Evolutionary conservation across 169 alveolate species (phyloP).

Genomic region (Plasmodium cynomolgi): DNA sequence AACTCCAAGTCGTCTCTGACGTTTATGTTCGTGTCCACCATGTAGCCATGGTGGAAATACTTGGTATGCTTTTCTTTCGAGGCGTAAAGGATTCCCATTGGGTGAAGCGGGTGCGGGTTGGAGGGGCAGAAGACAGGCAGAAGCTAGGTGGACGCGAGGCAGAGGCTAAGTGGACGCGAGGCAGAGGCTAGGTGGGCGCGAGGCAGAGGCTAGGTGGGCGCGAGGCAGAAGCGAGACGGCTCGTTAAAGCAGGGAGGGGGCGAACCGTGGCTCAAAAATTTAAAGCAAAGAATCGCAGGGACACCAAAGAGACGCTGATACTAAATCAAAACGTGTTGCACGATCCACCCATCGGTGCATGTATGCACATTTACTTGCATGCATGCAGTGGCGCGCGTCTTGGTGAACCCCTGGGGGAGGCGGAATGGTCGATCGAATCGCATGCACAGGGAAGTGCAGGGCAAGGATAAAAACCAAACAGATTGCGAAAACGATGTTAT

Average conservation of each 20-base stretch:
- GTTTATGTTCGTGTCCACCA: neutral
- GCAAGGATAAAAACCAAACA: neutral
- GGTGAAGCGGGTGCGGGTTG: neutral
- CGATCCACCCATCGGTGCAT: neutral
- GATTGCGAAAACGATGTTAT: neutral
- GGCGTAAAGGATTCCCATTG: conserved; percentile 30
- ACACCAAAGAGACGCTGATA: neutral
- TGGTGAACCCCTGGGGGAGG: neutral
- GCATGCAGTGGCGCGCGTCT: neutral
- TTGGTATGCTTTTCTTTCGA: conserved; percentile 28
- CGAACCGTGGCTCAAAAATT: neutral
- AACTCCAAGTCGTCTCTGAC: conserved; percentile 9
- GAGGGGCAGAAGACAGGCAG: neutral
- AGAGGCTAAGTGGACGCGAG: neutral
- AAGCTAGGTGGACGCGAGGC: neutral
- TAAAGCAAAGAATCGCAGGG: neutral
- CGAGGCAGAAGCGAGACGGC: neutral
- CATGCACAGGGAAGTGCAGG: neutral
- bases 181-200: neutral
- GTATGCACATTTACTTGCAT: neutral
- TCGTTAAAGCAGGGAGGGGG: neutral
- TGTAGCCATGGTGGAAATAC: conserved; percentile 59
- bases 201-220: neutral
- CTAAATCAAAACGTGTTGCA: neutral
- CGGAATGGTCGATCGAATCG: neutral